Base-by-base conservation (phyloP, 2,329 filamentous ascomycete genomes). In the Ilyonectria sp. region DNA sequence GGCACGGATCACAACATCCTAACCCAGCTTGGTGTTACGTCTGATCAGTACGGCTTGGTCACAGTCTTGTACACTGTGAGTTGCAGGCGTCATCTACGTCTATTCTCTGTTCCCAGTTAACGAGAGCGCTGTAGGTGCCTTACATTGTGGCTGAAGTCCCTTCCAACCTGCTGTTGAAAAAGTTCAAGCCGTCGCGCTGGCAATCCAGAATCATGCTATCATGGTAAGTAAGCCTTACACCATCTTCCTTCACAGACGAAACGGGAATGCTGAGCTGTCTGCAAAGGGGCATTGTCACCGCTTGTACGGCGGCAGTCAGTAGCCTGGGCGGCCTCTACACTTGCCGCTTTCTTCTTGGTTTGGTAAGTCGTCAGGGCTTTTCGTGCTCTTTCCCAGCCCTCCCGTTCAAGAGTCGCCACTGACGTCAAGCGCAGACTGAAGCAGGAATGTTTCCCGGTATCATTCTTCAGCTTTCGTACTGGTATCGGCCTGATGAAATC, bases 1-100 rank as follows among this genome's bases (percentile, higher is more conserved):
- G 82, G 81, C 11, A 83, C 81, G 8, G 60, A 74, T 6, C 68
- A 71, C 1, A 83, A 84, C 62, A 84, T 84, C 60, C 75, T 84
- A 76, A 80, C 76, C 9, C 76, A 84, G 69, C 74, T 84, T 2
- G 67, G 71, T 6, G 74, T 84, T 71, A 80, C 79, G 0, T 79
- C 80, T 0, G 78, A 84, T 64, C 71, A 82, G 67, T 83, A 82
- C 71, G 80, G 79, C 46, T 60, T 83, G 19, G 73, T 83, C 37
- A 81, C 76, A 4, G 78, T 78, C 0, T 46, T 82, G 4, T 83
- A 83, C 62, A 82, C 81, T 74, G 80, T 82, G 50, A 68, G 78
- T 60, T 26, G 23, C n/a, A 13, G n/a, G 31, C 15, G 31, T 35
- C 31, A 23, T 10, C 46, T 26, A 40, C 35, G 10, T 13, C 10